Evolutionary conservation across 495 filamentous ascomycete genomes (phyloP), one percentile per base, ranked within the genome.

Genomic region (Aspergillus cristatus): DNA sequence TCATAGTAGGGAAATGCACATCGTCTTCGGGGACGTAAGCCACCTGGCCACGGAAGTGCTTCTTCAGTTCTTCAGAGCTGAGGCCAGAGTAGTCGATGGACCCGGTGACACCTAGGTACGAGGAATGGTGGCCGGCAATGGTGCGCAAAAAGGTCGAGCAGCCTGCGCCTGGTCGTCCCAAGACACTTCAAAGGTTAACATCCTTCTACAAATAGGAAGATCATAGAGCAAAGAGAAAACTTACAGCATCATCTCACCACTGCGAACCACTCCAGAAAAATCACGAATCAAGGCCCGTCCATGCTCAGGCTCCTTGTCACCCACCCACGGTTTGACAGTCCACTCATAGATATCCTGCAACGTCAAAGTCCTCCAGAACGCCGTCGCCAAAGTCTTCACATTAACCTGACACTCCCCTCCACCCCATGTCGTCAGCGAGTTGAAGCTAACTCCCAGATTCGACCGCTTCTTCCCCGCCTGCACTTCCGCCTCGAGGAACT

Each of bases 91-190:
- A 94, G 2, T 78, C 66, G 0, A 94, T 82, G 12, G 86, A 79
- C 11, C 86, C 88, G 4, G 76, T 70, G n/a, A 93, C 70, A 8
- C 68, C 67, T 4, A 84, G 81, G 48, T 86, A 94, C 6, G 86
- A 88, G 36, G 69, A 75, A 16, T 85, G 74, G 43, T 87, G 79
- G 46, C 90, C 88, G 12, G 82, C 76, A 41, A 95, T 79, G 14
- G 80, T 77, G 51, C 89, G 89, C 13, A 95, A 65, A 47, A 94
- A 89, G 0, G 86, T 90, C 0, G 88, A 88, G 55, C 88, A 95
- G 24, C 87, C 87, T 6, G 79, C 78, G 3, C 88, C 89, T 1
- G 88, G 88, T 35, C 82, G 73, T 14, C 89, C 88, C 11, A 95
- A 65, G 11, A 95, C 87, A 6, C 55, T 60, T 35, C 24, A 35